These are phyloP conservation scores for Phytophthora megakarya DNA, from an alignment of 352 stramenopile genomes.

Conservation along the genomic window DNA sequence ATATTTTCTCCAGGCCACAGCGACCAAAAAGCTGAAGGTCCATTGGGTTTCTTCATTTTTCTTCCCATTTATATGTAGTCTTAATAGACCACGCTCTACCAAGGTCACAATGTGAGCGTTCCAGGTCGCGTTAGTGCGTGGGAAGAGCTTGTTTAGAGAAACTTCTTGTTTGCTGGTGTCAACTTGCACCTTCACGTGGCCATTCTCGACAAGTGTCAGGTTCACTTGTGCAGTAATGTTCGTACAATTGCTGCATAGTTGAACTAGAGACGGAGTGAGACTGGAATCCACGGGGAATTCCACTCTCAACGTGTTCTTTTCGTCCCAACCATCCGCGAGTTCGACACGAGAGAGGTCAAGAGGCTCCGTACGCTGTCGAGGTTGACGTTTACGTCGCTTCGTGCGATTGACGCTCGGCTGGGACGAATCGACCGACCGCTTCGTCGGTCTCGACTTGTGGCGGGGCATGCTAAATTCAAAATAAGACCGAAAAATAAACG, in stretches of 20 bases:
- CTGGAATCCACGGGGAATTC: constrained; percentile 17
- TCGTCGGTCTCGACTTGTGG: constrained; percentile 27
- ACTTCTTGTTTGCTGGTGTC: constrained; percentile 7
- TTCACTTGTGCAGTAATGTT: neutral
- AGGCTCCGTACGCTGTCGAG: constrained; percentile 11
- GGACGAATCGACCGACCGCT: constrained; percentile 8
- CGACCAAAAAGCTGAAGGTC: constrained; percentile 34
- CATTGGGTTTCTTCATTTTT: constrained; percentile 12
- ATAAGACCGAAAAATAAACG: too few species aligned
- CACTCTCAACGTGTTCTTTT: constrained; percentile 8
- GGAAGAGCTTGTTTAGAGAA: constrained; percentile 35
- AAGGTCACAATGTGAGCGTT: constrained; percentile 24
- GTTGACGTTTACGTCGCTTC: neutral
- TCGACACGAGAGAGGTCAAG: constrained; percentile 12
- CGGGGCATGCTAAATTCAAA: constrained; percentile 21
- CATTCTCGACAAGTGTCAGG: constrained; percentile 12
- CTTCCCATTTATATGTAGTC: constrained; percentile 38
- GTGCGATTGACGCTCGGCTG: constrained; percentile 13
- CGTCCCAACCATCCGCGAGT: neutral
- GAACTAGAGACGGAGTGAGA: constrained; percentile 5
- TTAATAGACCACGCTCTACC: constrained; percentile 36
- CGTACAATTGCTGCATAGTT: neutral
- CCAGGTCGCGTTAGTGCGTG: constrained; percentile 16
- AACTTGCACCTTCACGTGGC: constrained; percentile 19
- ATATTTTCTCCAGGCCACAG: constrained; percentile 47